Evolutionary conservation across 352 stramenopile species (phyloP).

Genomic region (Pythium angustatum): DNA sequence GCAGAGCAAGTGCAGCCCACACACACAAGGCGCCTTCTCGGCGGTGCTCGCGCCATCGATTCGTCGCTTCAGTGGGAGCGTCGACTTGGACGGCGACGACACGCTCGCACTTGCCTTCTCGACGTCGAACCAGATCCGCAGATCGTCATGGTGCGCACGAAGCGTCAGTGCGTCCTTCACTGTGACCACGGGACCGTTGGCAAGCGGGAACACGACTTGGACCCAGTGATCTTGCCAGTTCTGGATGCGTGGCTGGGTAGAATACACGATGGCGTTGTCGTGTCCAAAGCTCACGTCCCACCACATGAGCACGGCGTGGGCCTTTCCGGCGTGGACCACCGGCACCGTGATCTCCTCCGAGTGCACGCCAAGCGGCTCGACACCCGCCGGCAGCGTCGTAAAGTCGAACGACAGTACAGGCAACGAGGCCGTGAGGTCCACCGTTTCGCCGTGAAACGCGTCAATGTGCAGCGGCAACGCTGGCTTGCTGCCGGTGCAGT

Average conservation of each 20-base stretch:
- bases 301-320: conserved; percentile 82
- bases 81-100: conserved; percentile 12
- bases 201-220: conserved; percentile 70
- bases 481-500: conserved; percentile 62
- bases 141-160: conserved; percentile 64
- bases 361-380: conserved; percentile 12
- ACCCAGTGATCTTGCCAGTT: conserved; percentile 89
- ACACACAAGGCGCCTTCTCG: conserved; percentile 66
- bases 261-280: conserved; percentile 59
- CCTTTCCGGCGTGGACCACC: conserved; percentile 35
- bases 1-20: conserved; percentile 75
- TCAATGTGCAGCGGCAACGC: conserved; percentile 68
- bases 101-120: conserved; percentile 5
- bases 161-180: conserved; percentile 38
- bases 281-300: conserved; percentile 72
- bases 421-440: conserved; percentile 42
- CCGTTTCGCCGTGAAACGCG: conserved; percentile 39
- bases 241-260: conserved; percentile 55
- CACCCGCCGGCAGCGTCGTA: conserved; percentile 33
- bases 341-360: conserved; percentile 49
- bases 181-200: conserved; percentile 31
- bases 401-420: conserved; percentile 74
- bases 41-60: conserved; percentile 1
- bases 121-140: conserved; percentile 84
- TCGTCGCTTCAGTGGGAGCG: conserved; percentile 37